Base-by-base conservation (phyloP, 768 basidiomycete genomes). In the Clavaria fumosa region DNA sequence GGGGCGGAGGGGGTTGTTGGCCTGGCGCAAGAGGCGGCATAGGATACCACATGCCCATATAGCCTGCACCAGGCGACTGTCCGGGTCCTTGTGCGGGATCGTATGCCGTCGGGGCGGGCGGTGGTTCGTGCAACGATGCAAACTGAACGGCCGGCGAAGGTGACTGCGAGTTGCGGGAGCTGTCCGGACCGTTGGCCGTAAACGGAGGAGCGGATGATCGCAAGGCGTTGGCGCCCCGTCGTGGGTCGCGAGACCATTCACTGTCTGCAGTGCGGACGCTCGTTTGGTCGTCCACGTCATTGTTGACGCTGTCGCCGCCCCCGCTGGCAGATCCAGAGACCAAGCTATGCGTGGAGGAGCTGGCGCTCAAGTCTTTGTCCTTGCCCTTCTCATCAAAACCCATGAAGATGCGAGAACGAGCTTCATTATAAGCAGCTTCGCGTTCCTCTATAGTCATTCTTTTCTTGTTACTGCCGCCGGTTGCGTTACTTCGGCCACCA, bases 401-500 rank as follows among this genome's bases (percentile, higher is more conserved):
- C 72, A 82, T 78, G 59, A 89, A 89, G 46, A 89, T 89, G 39
- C 85, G 71, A 24, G 74, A 78, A 32, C 86, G 72, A 20, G 85
- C 85, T 55, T 83, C 76, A 37, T 82, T 80, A 47, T 89, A 89
- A n/a, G 83, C 86, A 0, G 81, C 86, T 50, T 82, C 83, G 22
- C 85, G 78, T 53, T 89, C 77, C 49, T 82, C 79, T 17, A 89
- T 75, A 2, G 86, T 86, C 62, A 74, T 72, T 21, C 69, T 67
- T 50, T 79, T 75, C 61, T 78, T 83, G 48, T 57, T 67, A 43
- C 61, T 56, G 35, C 69, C 62, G 34, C 67, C 69, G 3, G 75
- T 71, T 15, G 68, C 60, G 48, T 67, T 78, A 53, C 78, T 78
- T 35, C 75, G 68, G 14, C 72, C 75, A 37, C 78, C 78, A 15